Evolutionary conservation across 1,284 basidiomycete species (phyloP), one percentile per base, ranked within the genome.

Genomic region (Cutaneotrichosporon sp.): DNA sequence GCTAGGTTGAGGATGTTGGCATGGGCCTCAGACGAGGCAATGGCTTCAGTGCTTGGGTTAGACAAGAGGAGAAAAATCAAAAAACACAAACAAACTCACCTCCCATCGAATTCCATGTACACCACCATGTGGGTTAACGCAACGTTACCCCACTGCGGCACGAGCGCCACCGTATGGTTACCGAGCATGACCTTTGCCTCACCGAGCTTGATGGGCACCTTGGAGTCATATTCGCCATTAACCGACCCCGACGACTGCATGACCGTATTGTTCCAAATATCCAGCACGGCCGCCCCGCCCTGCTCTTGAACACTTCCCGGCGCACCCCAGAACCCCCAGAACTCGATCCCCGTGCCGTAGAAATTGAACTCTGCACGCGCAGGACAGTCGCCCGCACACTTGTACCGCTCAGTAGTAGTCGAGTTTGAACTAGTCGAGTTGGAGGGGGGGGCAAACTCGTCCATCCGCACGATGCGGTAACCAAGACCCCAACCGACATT

Each of bases 71-170:
- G 5, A 16, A 13, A 6, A 6, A 16, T 8, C 6, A 13, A 42
- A 42, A 16, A 16, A 18, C 14, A 36, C 11, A 8, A 13, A 18
- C 9, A 5, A 5, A 50, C 49, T 30, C 49, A 50, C 49, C 49
- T 50, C 49, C 49, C 49, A 13, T 26, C 22, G 14, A 50, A 9
- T 9, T 50, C 49, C 49, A 50, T 50, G 49, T 50, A 50, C 49
- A 50, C 49, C 14, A 50, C 49, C 22, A 30, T 30, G 22, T 50
- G 49, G 14, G 49, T 50, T 5, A 50, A 13, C 22, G 49, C 49
- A 11, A 50, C 49, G 22, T 10, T 50, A 5, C 49, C 49, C 49
- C 22, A 50, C 11, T 30, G 22, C 22, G 49, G 49, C 49, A 50
- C 22, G 22, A 50, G 49, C 5, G 21, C 49, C 4, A 30, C 2